Base-by-base conservation (phyloP, 2,329 filamentous ascomycete species). In the Emmonsiellopsis sp. region DNA sequence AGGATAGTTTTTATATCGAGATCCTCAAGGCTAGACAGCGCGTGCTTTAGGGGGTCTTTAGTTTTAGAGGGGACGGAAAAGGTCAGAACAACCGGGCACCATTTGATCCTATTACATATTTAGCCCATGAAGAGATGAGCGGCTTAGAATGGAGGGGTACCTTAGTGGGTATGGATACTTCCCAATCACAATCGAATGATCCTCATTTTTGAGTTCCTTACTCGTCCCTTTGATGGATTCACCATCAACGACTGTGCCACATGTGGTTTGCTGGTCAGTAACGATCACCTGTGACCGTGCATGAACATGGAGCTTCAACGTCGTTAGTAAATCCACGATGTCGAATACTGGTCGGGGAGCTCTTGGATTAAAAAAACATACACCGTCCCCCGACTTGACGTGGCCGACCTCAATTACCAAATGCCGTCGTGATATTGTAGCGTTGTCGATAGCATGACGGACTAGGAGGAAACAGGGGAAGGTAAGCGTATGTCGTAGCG, bases 341-440 rank as follows among this genome's bases (percentile, higher is more conserved):
- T 57, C 62, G 57, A 61, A 56, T 53, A 43, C 44, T 14, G 39
- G 21, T 42, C 39, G 10, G 21, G 21, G 21, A 27, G 17, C 11
- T 17, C 31, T 37, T 21, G 33, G 34, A 48, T 37, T 3, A 37
- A 14, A 11, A 13, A 14, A 43, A 65, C 79, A 56, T 75, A 87
- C 84, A 52, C 83, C 87, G 63, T 88, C 82, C 47, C 82, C 85
- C 11, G 83, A 72, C 42, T 75, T 71, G 39, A 92, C 85, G 0
- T 72, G 61, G 46, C 79, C 82, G 6, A 97, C 82, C 42, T 83
- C 78, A 49, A 98, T 84, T 34, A 84, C 84, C 58, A 96, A 74
- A 70, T 98, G 93, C 64, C 93, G 88, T 53, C 92, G 80, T 34
- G 93, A 98, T 48, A 98, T 87, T 1, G 85, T 86, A 63, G 87